Evolutionary conservation across 768 basidiomycete genomes (phyloP), one percentile per base, ranked within the genome.

Genomic region (Tulasnella sp.): DNA sequence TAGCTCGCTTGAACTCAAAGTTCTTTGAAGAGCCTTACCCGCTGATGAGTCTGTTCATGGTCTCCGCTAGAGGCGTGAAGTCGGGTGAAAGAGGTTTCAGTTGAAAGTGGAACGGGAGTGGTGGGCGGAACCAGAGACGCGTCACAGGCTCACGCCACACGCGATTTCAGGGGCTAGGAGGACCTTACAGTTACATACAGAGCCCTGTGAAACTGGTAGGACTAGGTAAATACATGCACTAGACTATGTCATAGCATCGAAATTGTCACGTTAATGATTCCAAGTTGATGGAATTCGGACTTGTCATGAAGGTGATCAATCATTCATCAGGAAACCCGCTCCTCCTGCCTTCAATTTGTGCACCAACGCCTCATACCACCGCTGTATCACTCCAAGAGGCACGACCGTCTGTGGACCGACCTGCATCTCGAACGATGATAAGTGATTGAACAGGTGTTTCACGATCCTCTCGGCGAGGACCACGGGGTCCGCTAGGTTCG

Each of bases 381-480:
- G 90, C 73, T 85, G 86, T 39, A 93, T 86, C 39, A 91, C 75
- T 69, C 84, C 86, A 87, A 94, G 88, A 10, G 91, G 91, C 2
- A 93, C 85, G 79, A 86, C 83, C 29, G 86, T 86, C 0, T 87
- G 87, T 2, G 87, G 85, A 32, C 90, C 79, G 20, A 82, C 51
- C 37, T 39, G 48, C 29, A 39, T 37, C 16, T 76, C 75, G 81
- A 94, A 94, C 1, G 92, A 88, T 9, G 90, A 89, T 7, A 94
- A 80, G 80, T 93, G 94, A 81, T 93, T 92, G 83, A 93, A 87
- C 77, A 94, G 84, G 82, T 95, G 89, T 80, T 90, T 91, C 32
- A 91, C 90, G 77, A 93, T 88, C 67, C 88, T 87, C 83, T 93
- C 91, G 2, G 91, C 91, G 32, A 93, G 84, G 11, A 87, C 74